phyloP scores from a whole-genome alignment of 768 basidiomycete genomes.

The Heimioporus sp. region DNA sequence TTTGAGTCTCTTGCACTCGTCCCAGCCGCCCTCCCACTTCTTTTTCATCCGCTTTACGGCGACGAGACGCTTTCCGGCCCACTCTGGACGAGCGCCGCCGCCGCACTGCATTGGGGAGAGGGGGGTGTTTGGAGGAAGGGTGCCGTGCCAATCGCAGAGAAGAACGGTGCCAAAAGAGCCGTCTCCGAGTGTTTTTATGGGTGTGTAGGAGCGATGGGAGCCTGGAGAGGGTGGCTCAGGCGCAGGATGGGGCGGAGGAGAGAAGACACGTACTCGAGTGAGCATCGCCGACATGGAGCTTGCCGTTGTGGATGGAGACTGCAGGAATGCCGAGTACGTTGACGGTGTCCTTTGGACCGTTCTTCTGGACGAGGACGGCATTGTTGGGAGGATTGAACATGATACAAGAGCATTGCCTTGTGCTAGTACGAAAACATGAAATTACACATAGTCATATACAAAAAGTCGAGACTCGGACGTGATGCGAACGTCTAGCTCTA shows the following conservation, averaged over 20 bases:
- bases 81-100: constrained; percentile 88
- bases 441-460: too few species aligned
- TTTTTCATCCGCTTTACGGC: constrained; percentile 99
- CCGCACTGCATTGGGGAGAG: constrained; percentile 96
- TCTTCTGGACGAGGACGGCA: constrained; percentile 26
- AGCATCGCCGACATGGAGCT: constrained; percentile 70
- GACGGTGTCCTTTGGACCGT: constrained; percentile 53
- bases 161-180: constrained; percentile 99
- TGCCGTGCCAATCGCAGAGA: constrained; percentile 99
- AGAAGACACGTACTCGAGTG: constrained; percentile 56
- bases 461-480: too few species aligned
- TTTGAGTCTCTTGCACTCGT: constrained; percentile 92
- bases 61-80: constrained; percentile 90
- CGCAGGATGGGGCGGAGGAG: background rate
- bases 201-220: constrained; percentile 87
- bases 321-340: constrained; percentile 73
- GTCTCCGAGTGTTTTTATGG: constrained; percentile 95
- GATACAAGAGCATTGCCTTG: constrained; percentile 34
- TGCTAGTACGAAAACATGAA: constrained; percentile 20
- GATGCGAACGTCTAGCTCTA: background rate
- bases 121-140: constrained; percentile 86
- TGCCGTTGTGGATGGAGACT: constrained; percentile 66
- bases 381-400: constrained; percentile 34
- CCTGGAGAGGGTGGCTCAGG: constrained; percentile 41
- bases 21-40: constrained; percentile 97